Percentiles rank a stretch among this genome's conserved stretches.
These are phyloP conservation scores for Antarctomyces pellizariae DNA, from an alignment of 495 filamentous ascomycete species.

Conservation along the genomic window DNA sequence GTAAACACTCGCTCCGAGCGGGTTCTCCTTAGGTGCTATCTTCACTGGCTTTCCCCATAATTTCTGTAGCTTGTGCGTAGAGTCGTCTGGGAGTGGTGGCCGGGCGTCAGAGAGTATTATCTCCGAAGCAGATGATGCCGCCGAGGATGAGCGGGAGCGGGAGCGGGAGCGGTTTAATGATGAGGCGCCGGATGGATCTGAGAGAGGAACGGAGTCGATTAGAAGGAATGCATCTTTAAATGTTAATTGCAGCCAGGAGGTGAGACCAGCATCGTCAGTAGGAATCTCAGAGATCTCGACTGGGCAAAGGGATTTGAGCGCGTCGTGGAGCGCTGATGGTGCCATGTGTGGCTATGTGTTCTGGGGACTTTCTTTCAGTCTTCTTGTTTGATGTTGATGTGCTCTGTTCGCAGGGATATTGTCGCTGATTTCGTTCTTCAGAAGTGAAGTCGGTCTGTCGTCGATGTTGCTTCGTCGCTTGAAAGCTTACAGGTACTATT, in stretches of 20 bases:
- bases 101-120: slow-evolving; percentile 28
- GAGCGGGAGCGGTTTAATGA: slow-evolving; percentile 4
- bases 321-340: slow-evolving; percentile 34
- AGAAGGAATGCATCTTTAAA: slow-evolving; percentile 44
- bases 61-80: slow-evolving; percentile 31
- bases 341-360: too few relatives aligned
- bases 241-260: slow-evolving; percentile 29
- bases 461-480: too few relatives aligned
- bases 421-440: too few relatives aligned
- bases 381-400: too few relatives aligned
- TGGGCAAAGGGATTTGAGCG: slow-evolving; percentile 51
- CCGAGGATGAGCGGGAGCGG: slow-evolving; percentile 19
- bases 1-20: slow-evolving; percentile 51
- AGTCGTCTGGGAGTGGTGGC: slow-evolving; percentile 20
- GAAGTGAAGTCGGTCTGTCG: too few relatives aligned
- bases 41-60: slow-evolving; percentile 77
- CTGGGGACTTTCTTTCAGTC: too few relatives aligned
- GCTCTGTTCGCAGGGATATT: too few relatives aligned
- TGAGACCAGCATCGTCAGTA: slow-evolving; percentile 22
- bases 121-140: slow-evolving; percentile 17
- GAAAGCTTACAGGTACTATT: too few relatives aligned
- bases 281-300: slow-evolving; percentile 40
- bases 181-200: slow-evolving; percentile 18
- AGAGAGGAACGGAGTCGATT: slow-evolving; percentile 51
- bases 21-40: slow-evolving; percentile 44